Percentiles rank a stretch among this genome's conserved stretches.
Conservation (phyloP, 805 yeast genomes). For the Kregervanrija fluxuum region DNA sequence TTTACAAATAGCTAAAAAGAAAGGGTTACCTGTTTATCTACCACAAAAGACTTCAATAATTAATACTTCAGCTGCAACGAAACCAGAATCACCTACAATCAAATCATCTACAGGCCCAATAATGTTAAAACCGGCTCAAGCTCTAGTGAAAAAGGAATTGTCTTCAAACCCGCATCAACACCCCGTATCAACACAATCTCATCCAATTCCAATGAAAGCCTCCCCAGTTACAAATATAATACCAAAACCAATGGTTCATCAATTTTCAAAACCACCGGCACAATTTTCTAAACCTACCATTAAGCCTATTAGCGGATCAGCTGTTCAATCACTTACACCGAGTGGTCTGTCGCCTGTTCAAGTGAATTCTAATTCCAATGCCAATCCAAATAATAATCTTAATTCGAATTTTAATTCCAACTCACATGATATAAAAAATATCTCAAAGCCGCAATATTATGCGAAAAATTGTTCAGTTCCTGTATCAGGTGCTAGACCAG, state of each 20-base stretch:
- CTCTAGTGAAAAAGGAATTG: too few relatives aligned
- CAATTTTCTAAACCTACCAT: constrained; percentile 7
- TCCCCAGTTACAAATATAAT: constrained; percentile 4
- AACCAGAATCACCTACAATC: constrained; percentile 4
- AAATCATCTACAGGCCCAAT: constrained; percentile 4
- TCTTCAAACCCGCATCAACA: constrained; percentile 14
- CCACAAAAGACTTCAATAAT: constrained; percentile 11
- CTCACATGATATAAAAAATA: not conserved
- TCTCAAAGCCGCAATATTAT: constrained; percentile 22
- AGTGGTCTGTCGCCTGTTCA: too few relatives aligned
- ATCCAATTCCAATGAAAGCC: constrained; percentile 4
- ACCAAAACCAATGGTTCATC: constrained; percentile 12
- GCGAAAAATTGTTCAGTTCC: constrained; percentile 15
- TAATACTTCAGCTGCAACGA: not conserved
- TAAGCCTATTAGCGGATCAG: constrained; percentile 1
- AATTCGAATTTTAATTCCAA: not conserved
- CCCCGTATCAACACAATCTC: constrained; percentile 14
- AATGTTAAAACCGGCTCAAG: constrained; percentile 5
- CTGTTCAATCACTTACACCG: too few relatives aligned
- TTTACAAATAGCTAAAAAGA: constrained; percentile 48
- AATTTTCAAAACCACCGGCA: constrained; percentile 8
- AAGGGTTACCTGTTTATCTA: constrained; percentile 29
- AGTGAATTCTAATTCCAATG: too few relatives aligned
- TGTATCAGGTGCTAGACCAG: too few relatives aligned
- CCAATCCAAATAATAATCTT: too few relatives aligned